These are phyloP conservation scores for Prosopis cineraria DNA, from an alignment of 306 rosid genomes.

Conservation along the genomic window DNA sequence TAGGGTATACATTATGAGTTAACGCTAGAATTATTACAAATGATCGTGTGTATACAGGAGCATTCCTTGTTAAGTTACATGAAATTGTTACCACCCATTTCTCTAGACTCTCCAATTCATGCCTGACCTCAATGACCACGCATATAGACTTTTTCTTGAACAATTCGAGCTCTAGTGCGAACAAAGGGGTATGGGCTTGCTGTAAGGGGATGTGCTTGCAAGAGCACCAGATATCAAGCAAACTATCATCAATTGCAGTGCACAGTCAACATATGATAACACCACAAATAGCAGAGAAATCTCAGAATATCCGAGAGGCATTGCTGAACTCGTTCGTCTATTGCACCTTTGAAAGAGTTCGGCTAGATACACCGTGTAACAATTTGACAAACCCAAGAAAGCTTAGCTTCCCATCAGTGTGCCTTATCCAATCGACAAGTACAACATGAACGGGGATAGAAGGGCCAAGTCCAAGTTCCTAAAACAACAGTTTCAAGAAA, in stretches of 20 bases:
- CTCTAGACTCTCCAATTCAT: constrained; percentile 39
- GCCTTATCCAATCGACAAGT: constrained; percentile 74
- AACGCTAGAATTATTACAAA: not conserved
- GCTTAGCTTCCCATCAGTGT: constrained; percentile 76
- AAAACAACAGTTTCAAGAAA: constrained; percentile 17
- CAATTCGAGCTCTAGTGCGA: not conserved
- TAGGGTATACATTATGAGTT: not conserved
- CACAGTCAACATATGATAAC: not conserved
- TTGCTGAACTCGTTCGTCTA: constrained; percentile 25
- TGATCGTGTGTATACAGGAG: not conserved
- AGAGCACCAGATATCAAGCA: constrained; percentile 15
- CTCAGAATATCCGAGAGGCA: not conserved
- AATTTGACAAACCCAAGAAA: constrained; percentile 71
- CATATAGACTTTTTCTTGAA: constrained; percentile 13
- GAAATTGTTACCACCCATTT: not conserved
- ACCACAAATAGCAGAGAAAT: constrained; percentile 20
- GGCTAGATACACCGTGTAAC: constrained; percentile 64
- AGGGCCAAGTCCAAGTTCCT: constrained; percentile 83
- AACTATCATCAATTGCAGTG: constrained; percentile 11
- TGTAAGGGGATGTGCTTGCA: not conserved
- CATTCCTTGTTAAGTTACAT: constrained; percentile 1
- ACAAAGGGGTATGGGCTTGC: constrained; percentile 18
- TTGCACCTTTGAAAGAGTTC: constrained; percentile 51
- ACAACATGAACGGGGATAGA: constrained; percentile 67
- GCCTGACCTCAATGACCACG: constrained; percentile 21